Evolutionary conservation across 345 rosid genomes (phyloP), one percentile per base, ranked within the genome.

Genomic region (Sonneratia alba): DNA sequence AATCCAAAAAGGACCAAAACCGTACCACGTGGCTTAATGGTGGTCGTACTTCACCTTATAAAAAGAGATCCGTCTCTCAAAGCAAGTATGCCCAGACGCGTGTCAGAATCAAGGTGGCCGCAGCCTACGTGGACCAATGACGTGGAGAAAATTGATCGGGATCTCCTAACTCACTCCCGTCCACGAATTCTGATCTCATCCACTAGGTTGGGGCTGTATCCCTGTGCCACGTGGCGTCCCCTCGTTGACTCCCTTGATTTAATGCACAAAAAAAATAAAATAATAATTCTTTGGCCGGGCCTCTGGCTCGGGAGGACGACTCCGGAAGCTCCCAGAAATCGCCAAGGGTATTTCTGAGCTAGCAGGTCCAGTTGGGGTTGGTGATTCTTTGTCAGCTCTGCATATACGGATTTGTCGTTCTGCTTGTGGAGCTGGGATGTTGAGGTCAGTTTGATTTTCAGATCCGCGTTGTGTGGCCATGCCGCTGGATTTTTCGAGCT

Each of bases 131-230:
- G 96, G 87, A 86, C 97, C 89, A 90, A 85, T 87, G 51, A 62
- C 7, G 34, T 34, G 21, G 32, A 40, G 9, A 87, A 81, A 87
- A 92, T 81, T 87, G 97, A 92, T 92, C 87, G 32, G 92, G 91
- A 90, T 88, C 88, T 73, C 80, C 79, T 77, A 74, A 57, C 79
- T 68, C 72, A 32, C 80, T 87, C 94, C 86, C 92, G 83, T 84
- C 97, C 97, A 92, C 96, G 83, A 92, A 75, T 87, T 88, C 79
- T 81, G 96, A 86, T 85, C 76, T 85, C 82, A 45, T 19, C 79
- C 67, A 70, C 76, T 65, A 75, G 53, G 72, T 74, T 67, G 69
- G 78, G 69, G 67, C 32, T 80, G 72, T 88, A 87, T 83, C 83
- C 24, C 59, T 15, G 32, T 24, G 83, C 78, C 91, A 88, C 92